Percentiles rank a stretch among this genome's conserved stretches.
Evolutionary conservation across 2,329 filamentous ascomycete species (phyloP).

Genomic region (Lasiodiplodia theobromae): DNA sequence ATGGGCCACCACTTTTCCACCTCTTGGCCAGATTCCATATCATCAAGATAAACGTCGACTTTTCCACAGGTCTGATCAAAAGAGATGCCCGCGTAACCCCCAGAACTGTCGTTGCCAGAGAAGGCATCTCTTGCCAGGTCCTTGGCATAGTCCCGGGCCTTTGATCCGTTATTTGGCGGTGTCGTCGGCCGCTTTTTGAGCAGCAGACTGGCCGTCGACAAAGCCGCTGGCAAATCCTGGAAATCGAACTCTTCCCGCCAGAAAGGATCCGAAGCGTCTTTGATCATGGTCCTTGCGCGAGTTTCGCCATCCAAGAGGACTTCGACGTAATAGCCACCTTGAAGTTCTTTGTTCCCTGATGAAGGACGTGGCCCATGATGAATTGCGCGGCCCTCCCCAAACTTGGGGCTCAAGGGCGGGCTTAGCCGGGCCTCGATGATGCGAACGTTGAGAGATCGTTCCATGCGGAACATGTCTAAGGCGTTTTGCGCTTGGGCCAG

Average conservation of each 20-base stretch:
- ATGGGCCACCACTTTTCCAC: constrained; percentile 87
- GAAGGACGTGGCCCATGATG: constrained; percentile 36
- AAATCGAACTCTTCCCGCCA: constrained; percentile 87
- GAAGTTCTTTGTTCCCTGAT: constrained; percentile 36
- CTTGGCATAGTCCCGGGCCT: constrained; percentile 33
- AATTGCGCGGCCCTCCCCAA: constrained; percentile 32
- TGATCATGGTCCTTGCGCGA: constrained; percentile 75
- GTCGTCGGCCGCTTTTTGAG: constrained; percentile 66
- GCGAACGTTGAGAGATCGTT: constrained; percentile 65
- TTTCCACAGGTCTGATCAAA: constrained; percentile 66
- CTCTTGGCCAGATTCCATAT: constrained; percentile 77
- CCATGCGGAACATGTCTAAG: constrained; percentile 71
- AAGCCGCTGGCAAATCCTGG: constrained; percentile 71
- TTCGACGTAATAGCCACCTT: constrained; percentile 78
- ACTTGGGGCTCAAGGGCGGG: constrained; percentile 47
- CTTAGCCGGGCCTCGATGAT: constrained; percentile 68
- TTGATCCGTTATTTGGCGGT: constrained; percentile 15
- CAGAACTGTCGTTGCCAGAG: constrained; percentile 40
- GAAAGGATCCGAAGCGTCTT: constrained; percentile 77
- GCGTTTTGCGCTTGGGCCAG: constrained; percentile 43
- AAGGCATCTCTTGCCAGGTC: constrained; percentile 47
- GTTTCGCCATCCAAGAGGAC: constrained; percentile 82
- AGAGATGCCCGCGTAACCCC: constrained; percentile 54
- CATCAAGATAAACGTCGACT: constrained; percentile 83
- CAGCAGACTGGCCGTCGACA: constrained; percentile 74